Evolutionary conservation across 1,284 basidiomycete species (phyloP), one percentile per base, ranked within the genome.

Genomic region (Agroathelia rolfsii): DNA sequence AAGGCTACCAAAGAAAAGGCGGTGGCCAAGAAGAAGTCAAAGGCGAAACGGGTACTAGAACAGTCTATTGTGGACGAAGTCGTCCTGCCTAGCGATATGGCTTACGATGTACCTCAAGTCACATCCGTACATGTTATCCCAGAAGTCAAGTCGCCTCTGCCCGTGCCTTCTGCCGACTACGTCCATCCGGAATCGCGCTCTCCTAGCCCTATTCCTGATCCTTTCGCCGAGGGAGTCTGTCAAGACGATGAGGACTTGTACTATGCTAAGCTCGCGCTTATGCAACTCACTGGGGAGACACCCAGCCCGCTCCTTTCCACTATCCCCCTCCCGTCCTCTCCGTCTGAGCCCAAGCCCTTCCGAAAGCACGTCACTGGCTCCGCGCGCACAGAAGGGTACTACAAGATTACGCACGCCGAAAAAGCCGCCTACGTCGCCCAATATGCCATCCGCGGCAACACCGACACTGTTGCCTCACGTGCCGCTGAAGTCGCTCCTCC

Each of bases 211-310:
- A 65, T 69, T 8, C 66, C 64, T 9, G 73, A 86, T 53, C 72
- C 72, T 0, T 61, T 73, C 30, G 59, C 62, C 9, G 51, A 61
- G 18, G 76, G 67, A 6, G 47, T 93, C 5, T 83, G 83, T 36
- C 72, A 78, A 24, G 90, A 96, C 53, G 92, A 92, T 43, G 94
- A 98, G 53, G 94, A 98, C 49, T 55, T 87, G 18, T 95, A 83
- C 59, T 94, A 79, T 56, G 67, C 85, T 32, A 78, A 77, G 40
- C 66, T 92, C 30, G 81, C 73, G 0, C n/a, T n/a, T n/a, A n/a
- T n/a, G n/a, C n/a, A n/a, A n/a, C n/a, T n/a, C n/a, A n/a, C n/a
- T n/a, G n/a, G n/a, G n/a, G n/a, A n/a, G 48, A 53, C 32, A 36
- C 43, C 18, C 46, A 40, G 31, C 37, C 52, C 30, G 36, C 49